Evolutionary conservation across 257 asterid species (phyloP), one percentile per base, ranked within the genome.

Genomic region (Knoxia roxburghii): DNA sequence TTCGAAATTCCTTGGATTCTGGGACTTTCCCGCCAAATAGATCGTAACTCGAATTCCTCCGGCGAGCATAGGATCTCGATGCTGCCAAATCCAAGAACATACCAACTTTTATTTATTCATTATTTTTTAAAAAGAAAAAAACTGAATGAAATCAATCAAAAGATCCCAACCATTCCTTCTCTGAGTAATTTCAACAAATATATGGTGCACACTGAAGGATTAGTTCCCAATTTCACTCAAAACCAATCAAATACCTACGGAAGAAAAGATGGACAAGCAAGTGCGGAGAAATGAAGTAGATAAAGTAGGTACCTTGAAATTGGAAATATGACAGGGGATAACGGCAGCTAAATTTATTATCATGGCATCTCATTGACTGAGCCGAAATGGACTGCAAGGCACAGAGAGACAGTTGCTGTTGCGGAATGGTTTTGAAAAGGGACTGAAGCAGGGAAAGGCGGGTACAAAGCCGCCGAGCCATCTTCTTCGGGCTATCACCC

Each of bases 11-110:
- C 72, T 79, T 81, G 7, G 91, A 78, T 29, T 72, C 73, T 5
- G 96, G 96, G 37, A 86, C 76, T 67, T 77, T 86, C 40, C 87
- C 89, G 12, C 90, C 86, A 43, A 88, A 93, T 49, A 86, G 86
- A 84, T 93, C 90, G 39, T 93, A 89, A 54, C 72, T 77, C 45
- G 95, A 71, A 73, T 80, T 75, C 67, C 87, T 76, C 32, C 45
- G 79, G 6, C 95, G 86, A 56, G 96, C 86, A 52, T 86, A 89
- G 1, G 60, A 78, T 55, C 96, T 85, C 49, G 75, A 74, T 55
- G 72, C 96, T 89, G 95, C 74, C 37, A 60, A 30, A 69, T n/a
- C 32, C 37, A 40, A 43, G 68, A 35, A 70, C 45, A 48, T 15
- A 48, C 1, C 10, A 2, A 0, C 14, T 4, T 27, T 15, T 6